A percentile compares a stretch with the other conserved stretches of the same genome.
Evolutionary conservation across 495 filamentous ascomycete genomes (phyloP).

Genomic region (Daldinia grandis): DNA sequence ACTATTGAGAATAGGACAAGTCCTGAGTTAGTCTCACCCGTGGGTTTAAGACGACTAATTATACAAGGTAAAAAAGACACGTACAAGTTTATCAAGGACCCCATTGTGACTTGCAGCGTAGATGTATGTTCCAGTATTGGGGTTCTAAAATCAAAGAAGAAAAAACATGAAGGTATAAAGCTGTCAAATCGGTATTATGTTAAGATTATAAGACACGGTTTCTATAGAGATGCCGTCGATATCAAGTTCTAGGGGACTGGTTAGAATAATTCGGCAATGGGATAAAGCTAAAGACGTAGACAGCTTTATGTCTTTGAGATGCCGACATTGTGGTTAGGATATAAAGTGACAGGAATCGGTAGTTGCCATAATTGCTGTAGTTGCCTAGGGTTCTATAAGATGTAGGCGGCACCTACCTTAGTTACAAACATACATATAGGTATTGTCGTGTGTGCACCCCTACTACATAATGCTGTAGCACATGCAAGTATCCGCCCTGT

Average conservation of each 20-base stretch:
- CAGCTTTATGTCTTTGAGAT: neutral
- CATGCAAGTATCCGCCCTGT: too few relatives aligned
- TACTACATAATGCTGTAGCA: too few relatives aligned
- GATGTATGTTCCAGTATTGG: neutral
- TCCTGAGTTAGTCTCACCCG: neutral
- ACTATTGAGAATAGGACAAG: conserved; percentile 2
- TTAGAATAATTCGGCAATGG: neutral
- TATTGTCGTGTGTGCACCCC: too few relatives aligned
- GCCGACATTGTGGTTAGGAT: neutral
- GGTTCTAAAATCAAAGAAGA: neutral
- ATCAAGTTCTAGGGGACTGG: neutral
- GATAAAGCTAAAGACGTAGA: neutral
- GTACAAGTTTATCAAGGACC: conserved; percentile 24
- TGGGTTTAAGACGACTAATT: neutral
- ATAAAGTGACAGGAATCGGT: neutral
- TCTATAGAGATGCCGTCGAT: too few relatives aligned
- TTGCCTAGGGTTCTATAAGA: neutral
- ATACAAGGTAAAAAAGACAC: neutral
- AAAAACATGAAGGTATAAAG: neutral
- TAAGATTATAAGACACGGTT: too few relatives aligned
- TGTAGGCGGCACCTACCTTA: neutral
- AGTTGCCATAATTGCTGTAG: neutral
- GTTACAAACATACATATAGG: too few relatives aligned
- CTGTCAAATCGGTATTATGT: too few relatives aligned
- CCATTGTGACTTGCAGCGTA: neutral